Percentiles rank a stretch among this genome's conserved stretches.
Evolutionary conservation across 2,329 filamentous ascomycete genomes (phyloP).

Genomic region (Verticillium nonalfalfae): DNA sequence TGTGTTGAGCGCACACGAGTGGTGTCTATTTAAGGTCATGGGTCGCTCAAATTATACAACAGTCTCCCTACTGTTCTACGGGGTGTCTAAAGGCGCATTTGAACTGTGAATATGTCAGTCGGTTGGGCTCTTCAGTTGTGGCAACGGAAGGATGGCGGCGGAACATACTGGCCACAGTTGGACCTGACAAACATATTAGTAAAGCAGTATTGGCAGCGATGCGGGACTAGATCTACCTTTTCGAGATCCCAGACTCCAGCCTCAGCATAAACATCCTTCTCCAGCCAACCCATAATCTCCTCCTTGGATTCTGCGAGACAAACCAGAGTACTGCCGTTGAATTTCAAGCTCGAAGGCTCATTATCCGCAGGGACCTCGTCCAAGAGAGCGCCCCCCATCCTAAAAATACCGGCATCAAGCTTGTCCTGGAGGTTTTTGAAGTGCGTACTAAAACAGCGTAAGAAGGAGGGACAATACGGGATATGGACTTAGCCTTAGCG

Average conservation of each 20-base stretch:
- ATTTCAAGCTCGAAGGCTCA: constrained; percentile 51
- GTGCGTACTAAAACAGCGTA: constrained; percentile 29
- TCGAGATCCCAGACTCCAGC: constrained; percentile 76
- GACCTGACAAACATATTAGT: constrained; percentile 20
- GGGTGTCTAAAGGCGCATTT: constrained; percentile 33
- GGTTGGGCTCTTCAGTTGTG: neutral
- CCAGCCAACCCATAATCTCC: constrained; percentile 60
- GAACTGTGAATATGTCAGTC: constrained; percentile 19
- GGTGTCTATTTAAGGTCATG: neutral
- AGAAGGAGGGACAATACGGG: constrained; percentile 6
- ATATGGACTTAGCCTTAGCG: no score
- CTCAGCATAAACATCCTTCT: constrained; percentile 65
- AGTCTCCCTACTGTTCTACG: constrained; percentile 6
- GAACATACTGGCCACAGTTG: constrained; percentile 41
- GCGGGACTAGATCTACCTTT: constrained; percentile 37
- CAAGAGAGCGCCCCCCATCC: constrained; percentile 64
- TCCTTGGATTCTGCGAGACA: constrained; percentile 60
- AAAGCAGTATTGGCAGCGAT: neutral
- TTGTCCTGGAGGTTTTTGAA: constrained; percentile 47
- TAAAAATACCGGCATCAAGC: constrained; percentile 49
- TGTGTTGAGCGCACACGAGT: neutral
- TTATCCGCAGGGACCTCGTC: constrained; percentile 59
- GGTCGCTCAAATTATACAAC: neutral
- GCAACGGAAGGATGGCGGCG: neutral
- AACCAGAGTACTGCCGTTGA: constrained; percentile 69